Conservation (phyloP, 2,329 filamentous ascomycete species). For the Hyphodiscus sp. region DNA sequence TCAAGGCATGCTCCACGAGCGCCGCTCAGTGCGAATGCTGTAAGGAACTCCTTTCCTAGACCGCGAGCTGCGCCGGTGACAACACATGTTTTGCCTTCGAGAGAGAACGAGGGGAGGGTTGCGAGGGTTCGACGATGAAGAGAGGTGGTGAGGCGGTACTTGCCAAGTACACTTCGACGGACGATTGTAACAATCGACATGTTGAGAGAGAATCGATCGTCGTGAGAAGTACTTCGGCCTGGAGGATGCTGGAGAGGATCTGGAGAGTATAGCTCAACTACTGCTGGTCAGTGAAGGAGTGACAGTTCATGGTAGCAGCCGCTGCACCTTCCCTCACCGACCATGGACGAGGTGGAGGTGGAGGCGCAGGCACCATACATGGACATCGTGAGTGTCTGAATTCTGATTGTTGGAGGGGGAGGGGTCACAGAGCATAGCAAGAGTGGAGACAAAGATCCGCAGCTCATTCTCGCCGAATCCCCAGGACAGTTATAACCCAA, state of each 20-base stretch:
- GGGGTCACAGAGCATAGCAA: not conserved
- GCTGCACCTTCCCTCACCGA: not conserved
- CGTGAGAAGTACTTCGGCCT: not conserved
- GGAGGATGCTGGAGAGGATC: not conserved
- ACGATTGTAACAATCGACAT: not conserved
- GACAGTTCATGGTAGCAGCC: not conserved
- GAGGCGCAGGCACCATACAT: not conserved
- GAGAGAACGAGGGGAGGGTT: conserved; percentile 34
- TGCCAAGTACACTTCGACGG: not conserved
- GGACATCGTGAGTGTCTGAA: not conserved
- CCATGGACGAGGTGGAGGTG: not conserved
- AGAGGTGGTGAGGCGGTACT: not conserved
- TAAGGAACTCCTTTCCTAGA: conserved; percentile 43
- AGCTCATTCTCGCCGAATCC: too few species aligned
- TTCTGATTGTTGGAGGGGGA: not conserved
- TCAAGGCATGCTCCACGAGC: conserved; percentile 23
- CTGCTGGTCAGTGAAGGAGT: not conserved
- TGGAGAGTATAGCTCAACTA: not conserved
- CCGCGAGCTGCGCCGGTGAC: conserved; percentile 47
- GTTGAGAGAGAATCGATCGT: not conserved
- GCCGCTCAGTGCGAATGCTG: conserved; percentile 29
- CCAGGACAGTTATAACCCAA: too few species aligned
- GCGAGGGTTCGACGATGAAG: conserved; percentile 12
- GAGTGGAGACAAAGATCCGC: too few species aligned
- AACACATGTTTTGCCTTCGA: conserved; percentile 37